These are phyloP conservation scores for Lentinus tigrinus DNA, from an alignment of 768 basidiomycete genomes.

Conservation along the genomic window DNA sequence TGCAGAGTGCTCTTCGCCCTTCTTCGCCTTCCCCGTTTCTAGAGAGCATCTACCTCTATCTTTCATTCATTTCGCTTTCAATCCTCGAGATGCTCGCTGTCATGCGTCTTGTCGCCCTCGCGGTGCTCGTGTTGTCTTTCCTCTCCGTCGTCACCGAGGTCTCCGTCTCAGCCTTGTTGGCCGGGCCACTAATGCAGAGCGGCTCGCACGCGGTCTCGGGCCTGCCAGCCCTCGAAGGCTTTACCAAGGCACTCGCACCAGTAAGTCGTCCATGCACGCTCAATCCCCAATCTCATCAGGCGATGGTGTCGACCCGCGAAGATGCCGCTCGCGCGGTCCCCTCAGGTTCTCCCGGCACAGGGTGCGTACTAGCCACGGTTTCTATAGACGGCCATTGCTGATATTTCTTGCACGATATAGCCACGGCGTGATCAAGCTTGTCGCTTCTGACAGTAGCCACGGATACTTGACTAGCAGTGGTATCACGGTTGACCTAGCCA, in stretches of 20 bases:
- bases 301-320: neutral
- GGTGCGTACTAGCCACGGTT: too few relatives aligned
- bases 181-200: constrained; percentile 13
- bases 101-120: constrained; percentile 7
- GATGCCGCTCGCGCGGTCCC: constrained; percentile 10
- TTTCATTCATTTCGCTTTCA: too few relatives aligned
- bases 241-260: constrained; percentile 8
- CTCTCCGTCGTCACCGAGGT: constrained; percentile 9
- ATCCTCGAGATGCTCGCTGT: constrained; percentile 11
- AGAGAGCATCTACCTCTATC: neutral
- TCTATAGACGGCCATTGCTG: too few relatives aligned
- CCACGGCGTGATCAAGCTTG: constrained; percentile 13
- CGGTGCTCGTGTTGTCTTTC: constrained; percentile 16
- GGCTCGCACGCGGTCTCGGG: constrained; percentile 18
- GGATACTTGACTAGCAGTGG: constrained; percentile 20
- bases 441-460: constrained; percentile 1
- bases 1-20: too few relatives aligned
- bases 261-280: neutral
- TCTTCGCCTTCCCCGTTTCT: too few relatives aligned
- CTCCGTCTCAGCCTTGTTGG: neutral
- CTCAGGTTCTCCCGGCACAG: constrained; percentile 4
- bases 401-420: too few relatives aligned
- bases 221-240: constrained; percentile 15
- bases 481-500: neutral
- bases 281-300: neutral